phyloP scores from a whole-genome alignment of 345 rosid species.

The Arabidopsis suecica region DNA sequence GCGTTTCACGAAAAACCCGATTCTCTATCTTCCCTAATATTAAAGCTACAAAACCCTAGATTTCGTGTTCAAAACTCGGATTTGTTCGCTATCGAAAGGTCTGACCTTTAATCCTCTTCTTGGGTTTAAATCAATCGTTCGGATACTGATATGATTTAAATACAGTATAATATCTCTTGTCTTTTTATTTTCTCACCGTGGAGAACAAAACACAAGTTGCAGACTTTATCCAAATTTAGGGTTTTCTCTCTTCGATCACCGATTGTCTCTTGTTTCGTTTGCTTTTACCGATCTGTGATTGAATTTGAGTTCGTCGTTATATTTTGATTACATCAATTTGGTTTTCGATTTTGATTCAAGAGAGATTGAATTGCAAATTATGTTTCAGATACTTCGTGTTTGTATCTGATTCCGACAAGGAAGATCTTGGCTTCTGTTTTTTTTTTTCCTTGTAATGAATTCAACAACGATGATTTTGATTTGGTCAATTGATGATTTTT shows the following conservation, averaged over 20 bases:
- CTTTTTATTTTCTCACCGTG: too few relatives aligned
- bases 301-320: slow-evolving; percentile 6
- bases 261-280: neutral
- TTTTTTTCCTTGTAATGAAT: neutral
- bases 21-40: too few relatives aligned
- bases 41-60: slow-evolving; percentile 23
- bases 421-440: neutral
- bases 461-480: neutral
- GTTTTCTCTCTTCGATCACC: neutral
- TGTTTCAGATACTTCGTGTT: neutral
- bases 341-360: neutral
- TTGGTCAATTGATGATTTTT: too few relatives aligned
- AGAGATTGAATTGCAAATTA: neutral
- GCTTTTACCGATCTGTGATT: neutral
- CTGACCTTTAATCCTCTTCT: neutral
- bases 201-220: too few relatives aligned
- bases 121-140: neutral
- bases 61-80: slow-evolving; percentile 1
- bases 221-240: too few relatives aligned
- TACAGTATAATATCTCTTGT: too few relatives aligned
- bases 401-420: neutral
- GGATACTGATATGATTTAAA: too few relatives aligned
- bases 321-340: slow-evolving; percentile 14
- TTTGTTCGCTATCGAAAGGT: slow-evolving; percentile 27
- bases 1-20: neutral